Percentiles rank a stretch among this genome's conserved stretches.
Evolutionary conservation across 2,329 filamentous ascomycete genomes (phyloP).

Genomic region (Hymenotorrendiella dingleyae): DNA sequence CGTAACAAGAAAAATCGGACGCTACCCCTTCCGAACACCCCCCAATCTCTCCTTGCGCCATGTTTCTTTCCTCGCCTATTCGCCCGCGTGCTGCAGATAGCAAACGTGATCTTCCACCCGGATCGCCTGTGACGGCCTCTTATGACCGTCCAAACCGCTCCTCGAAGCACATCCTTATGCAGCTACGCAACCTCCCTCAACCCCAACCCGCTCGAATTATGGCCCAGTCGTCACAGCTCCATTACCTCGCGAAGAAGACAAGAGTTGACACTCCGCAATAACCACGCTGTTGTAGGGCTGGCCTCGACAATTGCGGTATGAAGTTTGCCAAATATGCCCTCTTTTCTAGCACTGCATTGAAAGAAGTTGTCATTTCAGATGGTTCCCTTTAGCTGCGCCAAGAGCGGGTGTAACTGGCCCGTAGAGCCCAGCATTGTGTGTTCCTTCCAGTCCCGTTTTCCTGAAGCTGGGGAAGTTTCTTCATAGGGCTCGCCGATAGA

Average conservation of each 20-base stretch:
- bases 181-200: conserved; percentile 7
- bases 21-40: conserved; percentile 9
- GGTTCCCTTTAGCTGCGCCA: too few species aligned
- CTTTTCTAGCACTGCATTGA: conserved; percentile 5
- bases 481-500: too few species aligned
- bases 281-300: background rate
- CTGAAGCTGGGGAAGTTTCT: conserved; percentile 4
- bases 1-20: conserved; percentile 12
- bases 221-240: conserved; percentile 10
- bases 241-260: background rate
- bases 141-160: too few species aligned
- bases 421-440: too few species aligned
- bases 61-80: conserved; percentile 6
- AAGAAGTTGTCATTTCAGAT: conserved; percentile 1
- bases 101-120: conserved; percentile 2
- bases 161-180: conserved; percentile 16
- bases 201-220: conserved; percentile 16
- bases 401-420: too few species aligned
- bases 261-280: conserved; percentile 4
- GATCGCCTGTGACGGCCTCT: too few species aligned
- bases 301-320: conserved; percentile 1
- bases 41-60: conserved; percentile 7
- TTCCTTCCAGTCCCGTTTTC: too few species aligned
- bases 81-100: background rate
- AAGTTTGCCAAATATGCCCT: conserved; percentile 2